Evolutionary conservation across 768 basidiomycete species (phyloP), one percentile per base, ranked within the genome.

Genomic region (Hemileccinum rubropunctum): DNA sequence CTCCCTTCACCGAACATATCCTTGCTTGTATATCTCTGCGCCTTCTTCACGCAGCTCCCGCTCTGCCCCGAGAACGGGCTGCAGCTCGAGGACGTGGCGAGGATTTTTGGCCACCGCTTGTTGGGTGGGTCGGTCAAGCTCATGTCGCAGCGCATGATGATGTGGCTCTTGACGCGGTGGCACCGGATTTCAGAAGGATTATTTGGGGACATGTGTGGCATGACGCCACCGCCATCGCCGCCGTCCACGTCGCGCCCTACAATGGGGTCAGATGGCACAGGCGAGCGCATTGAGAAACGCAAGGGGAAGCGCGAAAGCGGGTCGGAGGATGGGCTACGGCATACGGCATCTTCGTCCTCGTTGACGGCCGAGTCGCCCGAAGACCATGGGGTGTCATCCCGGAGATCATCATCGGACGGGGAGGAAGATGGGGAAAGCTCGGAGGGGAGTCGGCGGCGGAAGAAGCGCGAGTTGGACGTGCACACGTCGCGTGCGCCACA

Each of bases 41-140:
- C 69, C 6, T 78, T 80, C 60, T 77, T 80, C 57, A 75, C 75
- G 1, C 79, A 81, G 54, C 60, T 80, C 0, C 79, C 76, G 3
- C 65, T 78, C 7, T 76, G 72, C 47, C 73, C 77, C 1, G 76
- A 76, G 38, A 81, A 81, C 51, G 71, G 73, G 1, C 58, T 82
- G n/a, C 63, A 72, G 6, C 62, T 73, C 32, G 71, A 76, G 44
- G 71, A 73, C 38, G 69, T 79, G 43, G 73, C 74, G 6, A 65
- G 72, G 37, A 73, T 79, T 43, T 81, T 80, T 45, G 78, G 74
- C 8, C 62, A 63, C 2, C 58, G 68, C 13, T 56, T 80, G 33
- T 61, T 76, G 39, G 73, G 75, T 3, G 71, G 70, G 35, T 51
- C 54, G 3, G 44, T 42, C 54, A 67, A 57, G 42, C 26, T 42